Conservation (phyloP, 2,329 filamentous ascomycete species). For the Ilyonectria destructans region DNA sequence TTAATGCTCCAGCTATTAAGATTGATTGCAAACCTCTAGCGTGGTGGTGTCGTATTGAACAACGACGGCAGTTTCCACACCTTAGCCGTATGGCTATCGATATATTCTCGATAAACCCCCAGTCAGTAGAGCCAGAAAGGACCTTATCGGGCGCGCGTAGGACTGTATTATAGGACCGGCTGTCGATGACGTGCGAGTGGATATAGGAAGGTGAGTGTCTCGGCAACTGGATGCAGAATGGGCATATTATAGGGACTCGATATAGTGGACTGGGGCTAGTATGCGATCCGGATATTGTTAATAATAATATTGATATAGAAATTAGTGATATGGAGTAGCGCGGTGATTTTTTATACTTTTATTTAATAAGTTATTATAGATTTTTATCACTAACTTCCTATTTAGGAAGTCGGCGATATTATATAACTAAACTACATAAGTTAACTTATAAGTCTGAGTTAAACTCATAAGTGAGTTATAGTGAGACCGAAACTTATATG, state of each 20-base stretch:
- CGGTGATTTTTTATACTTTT: neutral
- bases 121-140: neutral
- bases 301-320: neutral
- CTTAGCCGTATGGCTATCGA: neutral
- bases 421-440: no score
- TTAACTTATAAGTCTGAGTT: no score
- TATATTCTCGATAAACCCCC: neutral
- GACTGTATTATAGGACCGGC: neutral
- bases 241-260: neutral
- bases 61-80: neutral
- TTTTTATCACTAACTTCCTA: slow-evolving; percentile 1
- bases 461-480: no score
- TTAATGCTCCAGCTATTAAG: neutral
- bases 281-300: neutral
- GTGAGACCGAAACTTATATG: no score
- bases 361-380: neutral
- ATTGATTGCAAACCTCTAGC: neutral
- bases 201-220: neutral
- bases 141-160: neutral
- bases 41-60: neutral
- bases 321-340: neutral
- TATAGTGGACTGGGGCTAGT: neutral
- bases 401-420: neutral
- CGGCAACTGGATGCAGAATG: neutral
- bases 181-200: neutral